Percentiles rank a stretch among this genome's conserved stretches.
phyloP scores from a whole-genome alignment of 176 grass and related monocot species.

The Oryza glumipatula region DNA sequence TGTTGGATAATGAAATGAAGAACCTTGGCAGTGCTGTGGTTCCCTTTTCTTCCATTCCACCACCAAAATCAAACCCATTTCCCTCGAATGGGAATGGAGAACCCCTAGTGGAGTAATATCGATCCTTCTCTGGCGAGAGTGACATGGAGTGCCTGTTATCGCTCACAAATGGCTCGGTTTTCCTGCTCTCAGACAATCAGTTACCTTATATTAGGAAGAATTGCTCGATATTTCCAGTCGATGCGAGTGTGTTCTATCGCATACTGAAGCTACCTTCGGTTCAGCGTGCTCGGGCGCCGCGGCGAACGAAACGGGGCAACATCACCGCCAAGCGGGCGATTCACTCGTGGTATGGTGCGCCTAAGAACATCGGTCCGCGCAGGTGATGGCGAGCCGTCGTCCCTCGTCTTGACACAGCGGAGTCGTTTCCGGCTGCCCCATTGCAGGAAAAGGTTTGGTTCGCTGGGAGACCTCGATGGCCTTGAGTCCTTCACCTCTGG shows the following conservation, averaged over 20 bases:
- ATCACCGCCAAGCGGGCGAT: constrained; percentile 55
- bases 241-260: background rate
- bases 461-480: constrained; percentile 39
- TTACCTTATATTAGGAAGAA: background rate
- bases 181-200: constrained; percentile 49
- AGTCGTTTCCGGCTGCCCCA: constrained; percentile 87
- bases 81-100: constrained; percentile 67
- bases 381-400: constrained; percentile 44
- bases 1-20: constrained; percentile 95
- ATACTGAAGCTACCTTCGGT: constrained; percentile 57
- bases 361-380: constrained; percentile 41
- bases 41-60: constrained; percentile 65
- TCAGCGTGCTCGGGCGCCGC: constrained; percentile 58
- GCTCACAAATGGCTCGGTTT: constrained; percentile 47
- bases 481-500: constrained; percentile 47
- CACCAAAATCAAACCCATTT: constrained; percentile 47
- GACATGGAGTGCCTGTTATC: constrained; percentile 62
- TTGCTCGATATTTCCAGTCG: background rate
- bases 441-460: constrained; percentile 66
- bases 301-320: constrained; percentile 44
- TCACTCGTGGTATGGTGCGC: constrained; percentile 41
- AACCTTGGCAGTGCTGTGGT: constrained; percentile 62
- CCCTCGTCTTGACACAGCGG: constrained; percentile 62
- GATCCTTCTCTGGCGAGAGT: constrained; percentile 79
- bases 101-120: constrained; percentile 90